Conservation (phyloP, 805 yeast genomes). For the Metschnikowia colocasiae region DNA sequence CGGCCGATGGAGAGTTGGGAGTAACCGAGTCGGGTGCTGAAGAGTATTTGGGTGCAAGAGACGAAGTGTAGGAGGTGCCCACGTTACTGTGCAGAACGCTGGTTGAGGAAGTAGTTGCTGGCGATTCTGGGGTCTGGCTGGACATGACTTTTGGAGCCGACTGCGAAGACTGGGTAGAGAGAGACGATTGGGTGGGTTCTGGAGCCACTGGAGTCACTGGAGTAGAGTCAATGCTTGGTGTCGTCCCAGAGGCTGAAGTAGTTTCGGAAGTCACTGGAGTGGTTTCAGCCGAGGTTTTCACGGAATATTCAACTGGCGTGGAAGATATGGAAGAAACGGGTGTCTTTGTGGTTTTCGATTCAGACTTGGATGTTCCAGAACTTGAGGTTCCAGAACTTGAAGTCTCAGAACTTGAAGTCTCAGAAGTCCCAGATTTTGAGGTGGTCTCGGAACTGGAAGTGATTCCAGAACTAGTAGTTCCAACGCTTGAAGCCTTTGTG, state of each 20-base stretch:
- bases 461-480: too few relatives aligned
- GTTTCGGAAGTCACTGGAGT: background rate
- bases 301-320: background rate
- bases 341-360: too few relatives aligned
- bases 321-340: background rate
- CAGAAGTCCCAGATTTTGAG: background rate
- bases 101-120: too few relatives aligned
- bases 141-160: background rate
- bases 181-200: background rate
- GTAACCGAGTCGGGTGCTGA: background rate
- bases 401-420: background rate
- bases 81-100: too few relatives aligned
- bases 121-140: background rate
- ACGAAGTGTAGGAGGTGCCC: background rate
- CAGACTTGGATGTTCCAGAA: background rate
- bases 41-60: background rate
- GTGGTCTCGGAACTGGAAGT: background rate
- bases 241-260: too few relatives aligned
- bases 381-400: background rate
- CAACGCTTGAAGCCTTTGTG: background rate
- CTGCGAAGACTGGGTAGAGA: background rate
- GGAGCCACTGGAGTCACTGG: too few relatives aligned
- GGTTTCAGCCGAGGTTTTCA: background rate
- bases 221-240: too few relatives aligned
- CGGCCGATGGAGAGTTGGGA: background rate